Evolutionary conservation across 345 rosid species (phyloP).

Genomic region (Luvunga scandens): DNA sequence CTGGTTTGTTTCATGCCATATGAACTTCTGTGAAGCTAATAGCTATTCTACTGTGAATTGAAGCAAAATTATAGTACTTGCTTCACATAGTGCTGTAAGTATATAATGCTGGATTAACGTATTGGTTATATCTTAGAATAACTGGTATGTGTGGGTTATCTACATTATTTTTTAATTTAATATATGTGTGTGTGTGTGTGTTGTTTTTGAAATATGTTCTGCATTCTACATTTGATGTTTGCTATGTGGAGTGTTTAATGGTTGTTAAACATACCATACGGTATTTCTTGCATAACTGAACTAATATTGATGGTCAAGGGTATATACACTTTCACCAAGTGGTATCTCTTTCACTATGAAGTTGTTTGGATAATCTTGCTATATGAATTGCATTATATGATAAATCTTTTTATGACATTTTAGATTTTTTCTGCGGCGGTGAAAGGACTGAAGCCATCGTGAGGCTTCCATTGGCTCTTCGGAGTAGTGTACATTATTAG

Average conservation of each 20-base stretch:
- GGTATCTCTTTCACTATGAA: not conserved
- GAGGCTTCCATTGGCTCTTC: constrained; percentile 7
- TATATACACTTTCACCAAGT: not conserved
- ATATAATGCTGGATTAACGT: not conserved
- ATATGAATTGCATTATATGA: not conserved
- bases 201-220: not conserved
- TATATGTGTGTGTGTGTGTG: no score
- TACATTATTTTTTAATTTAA: not conserved
- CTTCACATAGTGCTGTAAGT: not conserved
- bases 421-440: constrained; percentile 51
- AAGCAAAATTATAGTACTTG: not conserved
- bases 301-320: not conserved
- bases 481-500: constrained; percentile 2
- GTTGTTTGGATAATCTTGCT: not conserved
- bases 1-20: not conserved
- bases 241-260: not conserved
- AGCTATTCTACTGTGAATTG: not conserved
- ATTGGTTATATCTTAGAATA: no score
- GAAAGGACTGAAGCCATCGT: constrained; percentile 34
- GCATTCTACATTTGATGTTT: not conserved
- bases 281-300: not conserved
- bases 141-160: not conserved
- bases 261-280: not conserved
- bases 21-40: not conserved
- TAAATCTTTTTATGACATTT: constrained; percentile 6